A percentile compares a stretch with the other conserved stretches of the same genome.
Conservation (phyloP, 2,329 filamentous ascomycete species). For the Aspergillus sojae region DNA sequence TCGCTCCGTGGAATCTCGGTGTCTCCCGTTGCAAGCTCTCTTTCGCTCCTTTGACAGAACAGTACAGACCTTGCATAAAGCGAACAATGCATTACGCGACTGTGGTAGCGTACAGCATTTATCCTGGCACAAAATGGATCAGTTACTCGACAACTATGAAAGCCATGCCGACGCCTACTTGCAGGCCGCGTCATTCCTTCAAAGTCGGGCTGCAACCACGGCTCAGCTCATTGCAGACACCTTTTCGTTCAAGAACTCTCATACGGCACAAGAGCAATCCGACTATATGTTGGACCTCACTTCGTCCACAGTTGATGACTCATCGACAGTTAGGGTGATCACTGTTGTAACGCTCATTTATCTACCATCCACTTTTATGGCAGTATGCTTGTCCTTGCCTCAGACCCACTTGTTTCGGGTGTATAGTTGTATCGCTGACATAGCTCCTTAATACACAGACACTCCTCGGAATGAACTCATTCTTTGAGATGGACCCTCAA, state of each 20-base stretch:
- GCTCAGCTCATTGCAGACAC: constrained; percentile 26
- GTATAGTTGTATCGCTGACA: background rate
- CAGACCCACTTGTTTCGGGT: background rate
- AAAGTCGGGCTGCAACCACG: constrained; percentile 21
- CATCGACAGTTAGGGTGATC: constrained; percentile 29
- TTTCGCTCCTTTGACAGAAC: constrained; percentile 17
- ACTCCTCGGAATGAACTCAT: constrained; percentile 46
- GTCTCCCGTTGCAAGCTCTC: constrained; percentile 24
- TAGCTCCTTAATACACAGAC: constrained; percentile 25
- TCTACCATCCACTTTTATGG: constrained; percentile 42
- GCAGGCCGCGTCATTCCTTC: constrained; percentile 22
- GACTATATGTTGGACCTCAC: constrained; percentile 30
- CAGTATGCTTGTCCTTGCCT: constrained; percentile 23
- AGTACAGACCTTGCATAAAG: constrained; percentile 15
- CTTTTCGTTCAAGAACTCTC: constrained; percentile 24
- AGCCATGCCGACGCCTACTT: constrained; percentile 19
- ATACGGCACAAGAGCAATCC: constrained; percentile 23
- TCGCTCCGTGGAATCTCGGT: constrained; percentile 23
- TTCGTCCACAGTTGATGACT: constrained; percentile 31
- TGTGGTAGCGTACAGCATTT: constrained; percentile 4
- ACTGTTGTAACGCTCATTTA: constrained; percentile 35
- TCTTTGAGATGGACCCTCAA: constrained; percentile 38
- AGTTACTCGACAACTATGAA: constrained; percentile 22
- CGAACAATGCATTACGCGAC: constrained; percentile 12
- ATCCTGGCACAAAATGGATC: constrained; percentile 11